A percentile compares a stretch with the other conserved stretches of the same genome.
phyloP scores from a whole-genome alignment of 2,329 filamentous ascomycete genomes.

The Paramyrothecium sp. region DNA sequence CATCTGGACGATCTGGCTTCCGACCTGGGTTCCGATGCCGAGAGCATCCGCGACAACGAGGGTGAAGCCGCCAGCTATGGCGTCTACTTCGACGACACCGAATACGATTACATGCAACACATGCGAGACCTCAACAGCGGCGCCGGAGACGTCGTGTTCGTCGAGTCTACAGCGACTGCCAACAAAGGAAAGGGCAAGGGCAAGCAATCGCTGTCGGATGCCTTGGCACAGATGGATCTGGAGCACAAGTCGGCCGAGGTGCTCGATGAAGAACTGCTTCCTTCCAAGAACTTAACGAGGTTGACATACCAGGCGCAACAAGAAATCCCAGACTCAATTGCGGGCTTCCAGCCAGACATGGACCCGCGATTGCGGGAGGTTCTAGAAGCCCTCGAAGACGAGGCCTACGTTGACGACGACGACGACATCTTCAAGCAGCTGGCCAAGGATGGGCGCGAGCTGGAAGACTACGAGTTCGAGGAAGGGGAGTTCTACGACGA shows the following conservation, averaged over 20 bases:
- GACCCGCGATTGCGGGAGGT: slow-evolving; percentile 89
- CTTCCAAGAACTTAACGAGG: slow-evolving; percentile 75
- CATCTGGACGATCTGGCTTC: slow-evolving; percentile 72
- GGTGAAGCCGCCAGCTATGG: slow-evolving; percentile 94
- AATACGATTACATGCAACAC: slow-evolving; percentile 99
- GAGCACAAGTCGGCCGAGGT: slow-evolving; percentile 54
- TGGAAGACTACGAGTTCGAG: slow-evolving; percentile 80
- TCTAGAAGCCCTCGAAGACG: slow-evolving; percentile 90
- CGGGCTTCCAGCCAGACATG: slow-evolving; percentile 97
- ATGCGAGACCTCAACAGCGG: slow-evolving; percentile 83
- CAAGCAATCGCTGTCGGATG: slow-evolving; percentile 80
- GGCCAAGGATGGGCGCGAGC: slow-evolving; percentile 67
- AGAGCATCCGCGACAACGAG: slow-evolving; percentile 78
- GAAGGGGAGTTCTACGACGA: slow-evolving; percentile 57
- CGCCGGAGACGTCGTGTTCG: slow-evolving; percentile 72
- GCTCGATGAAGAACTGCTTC: slow-evolving; percentile 72
- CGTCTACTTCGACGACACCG: slow-evolving; percentile 90
- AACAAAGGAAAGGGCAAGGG: slow-evolving; percentile 71
- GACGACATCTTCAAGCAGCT: slow-evolving; percentile 82
- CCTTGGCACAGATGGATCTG: slow-evolving; percentile 63
- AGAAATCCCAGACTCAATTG: slow-evolving; percentile 84
- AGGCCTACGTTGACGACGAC: slow-evolving; percentile 85
- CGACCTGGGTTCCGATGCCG: slow-evolving; percentile 69
- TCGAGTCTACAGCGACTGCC: slow-evolving; percentile 67
- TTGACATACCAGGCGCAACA: slow-evolving; percentile 90